A percentile compares a stretch with the other conserved stretches of the same genome.
phyloP scores from a whole-genome alignment of 805 yeast species.

The Yarrowia sp. region DNA sequence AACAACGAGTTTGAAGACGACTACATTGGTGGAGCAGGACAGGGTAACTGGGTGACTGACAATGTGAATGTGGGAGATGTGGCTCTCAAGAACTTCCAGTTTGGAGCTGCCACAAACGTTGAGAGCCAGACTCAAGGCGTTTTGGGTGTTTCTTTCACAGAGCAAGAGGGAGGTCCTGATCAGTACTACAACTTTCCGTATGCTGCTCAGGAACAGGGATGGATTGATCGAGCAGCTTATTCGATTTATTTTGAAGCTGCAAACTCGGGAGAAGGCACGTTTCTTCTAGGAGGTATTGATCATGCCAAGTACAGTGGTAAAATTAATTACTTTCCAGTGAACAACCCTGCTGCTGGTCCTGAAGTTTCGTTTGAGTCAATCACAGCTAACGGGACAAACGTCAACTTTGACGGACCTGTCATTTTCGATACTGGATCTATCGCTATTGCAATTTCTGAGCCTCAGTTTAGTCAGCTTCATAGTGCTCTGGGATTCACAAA shows the following conservation, averaged over 20 bases:
- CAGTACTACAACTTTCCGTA: neutral
- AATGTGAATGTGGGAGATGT: neutral
- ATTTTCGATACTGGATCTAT: constrained; percentile 2
- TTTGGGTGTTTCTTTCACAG: neutral
- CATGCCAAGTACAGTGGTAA: constrained; percentile 5
- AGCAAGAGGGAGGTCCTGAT: neutral
- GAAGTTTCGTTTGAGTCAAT: neutral
- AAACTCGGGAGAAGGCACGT: neutral
- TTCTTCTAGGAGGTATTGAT: neutral
- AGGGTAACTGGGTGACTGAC: neutral
- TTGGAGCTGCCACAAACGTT: neutral
- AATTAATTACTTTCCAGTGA: neutral
- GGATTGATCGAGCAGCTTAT: neutral
- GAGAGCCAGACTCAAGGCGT: neutral
- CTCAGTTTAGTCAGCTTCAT: neutral
- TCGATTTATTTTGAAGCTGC: neutral
- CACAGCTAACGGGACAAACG: neutral
- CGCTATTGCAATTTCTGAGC: neutral
- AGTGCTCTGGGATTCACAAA: neutral
- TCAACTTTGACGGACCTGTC: neutral
- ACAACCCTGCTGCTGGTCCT: neutral
- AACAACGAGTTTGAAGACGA: neutral
- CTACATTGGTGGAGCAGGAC: neutral
- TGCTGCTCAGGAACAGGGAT: constrained; percentile 1
- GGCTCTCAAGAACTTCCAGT: neutral